Conservation (phyloP, 2,329 filamentous ascomycete species). For the Cryphonectria japonica region DNA sequence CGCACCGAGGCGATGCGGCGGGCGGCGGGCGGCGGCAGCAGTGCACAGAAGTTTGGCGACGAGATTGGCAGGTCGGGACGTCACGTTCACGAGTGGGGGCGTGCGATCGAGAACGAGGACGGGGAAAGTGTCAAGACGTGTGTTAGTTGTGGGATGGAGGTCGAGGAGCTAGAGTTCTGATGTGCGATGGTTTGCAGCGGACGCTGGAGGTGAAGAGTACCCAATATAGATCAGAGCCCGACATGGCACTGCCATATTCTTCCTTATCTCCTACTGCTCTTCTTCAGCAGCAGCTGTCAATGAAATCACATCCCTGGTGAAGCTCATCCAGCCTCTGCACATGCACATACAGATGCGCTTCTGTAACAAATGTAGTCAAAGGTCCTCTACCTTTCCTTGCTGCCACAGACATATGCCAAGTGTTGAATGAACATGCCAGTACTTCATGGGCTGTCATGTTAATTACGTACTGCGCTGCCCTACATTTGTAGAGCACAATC, state of each 20-base stretch:
- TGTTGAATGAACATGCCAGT: no score
- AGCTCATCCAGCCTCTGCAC: not conserved
- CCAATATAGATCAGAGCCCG: not conserved
- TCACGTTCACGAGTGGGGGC: slow-evolving; percentile 89
- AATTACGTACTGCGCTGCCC: no score
- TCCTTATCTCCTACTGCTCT: no score
- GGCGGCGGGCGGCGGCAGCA: slow-evolving; percentile 68
- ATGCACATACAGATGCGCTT: not conserved
- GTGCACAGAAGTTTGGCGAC: slow-evolving; percentile 72
- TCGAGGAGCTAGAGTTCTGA: slow-evolving; percentile 74
- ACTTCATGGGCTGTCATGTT: no score
- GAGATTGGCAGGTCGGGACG: slow-evolving; percentile 50
- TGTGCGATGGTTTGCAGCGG: no score
- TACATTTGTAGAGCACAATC: not conserved
- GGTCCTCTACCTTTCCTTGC: not conserved
- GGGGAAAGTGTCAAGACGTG: slow-evolving; percentile 84
- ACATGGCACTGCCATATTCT: no score
- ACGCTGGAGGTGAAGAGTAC: not conserved
- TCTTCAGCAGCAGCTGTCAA: not conserved
- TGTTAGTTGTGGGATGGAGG: slow-evolving; percentile 75
- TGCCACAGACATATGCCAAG: not conserved
- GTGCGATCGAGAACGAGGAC: slow-evolving; percentile 68
- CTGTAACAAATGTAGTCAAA: not conserved
- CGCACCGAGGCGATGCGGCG: slow-evolving; percentile 86
- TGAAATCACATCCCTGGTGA: not conserved